A percentile compares a stretch with the other conserved stretches of the same genome.
Conservation (phyloP, 345 rosid species). For the Lepidium africanum region DNA sequence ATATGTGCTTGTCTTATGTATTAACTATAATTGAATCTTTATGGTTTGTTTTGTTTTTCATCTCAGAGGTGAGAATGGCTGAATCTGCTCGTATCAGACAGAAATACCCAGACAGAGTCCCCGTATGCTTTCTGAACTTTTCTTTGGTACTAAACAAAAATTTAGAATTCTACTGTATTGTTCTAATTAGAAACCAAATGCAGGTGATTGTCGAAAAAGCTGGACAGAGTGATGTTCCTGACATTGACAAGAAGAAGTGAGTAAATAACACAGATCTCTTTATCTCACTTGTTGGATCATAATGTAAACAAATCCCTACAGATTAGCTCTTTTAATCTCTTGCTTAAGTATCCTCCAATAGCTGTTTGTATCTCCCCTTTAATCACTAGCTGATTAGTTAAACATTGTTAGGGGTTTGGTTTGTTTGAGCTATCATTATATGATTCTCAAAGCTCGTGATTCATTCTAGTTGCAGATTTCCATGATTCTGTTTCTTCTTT, state of each 20-base stretch:
- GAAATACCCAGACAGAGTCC: conserved; percentile 24
- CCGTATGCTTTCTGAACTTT: neutral
- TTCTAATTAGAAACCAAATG: neutral
- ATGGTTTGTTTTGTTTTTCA: conserved; percentile 1
- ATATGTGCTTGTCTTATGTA: neutral
- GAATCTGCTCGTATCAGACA: conserved; percentile 29
- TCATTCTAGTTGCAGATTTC: neutral
- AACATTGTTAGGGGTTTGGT: neutral
- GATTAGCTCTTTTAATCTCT: neutral
- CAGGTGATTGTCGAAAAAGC: conserved; percentile 88
- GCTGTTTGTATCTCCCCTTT: neutral
- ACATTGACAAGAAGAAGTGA: conserved; percentile 83
- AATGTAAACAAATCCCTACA: neutral
- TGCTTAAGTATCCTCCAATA: neutral
- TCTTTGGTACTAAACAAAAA: neutral
- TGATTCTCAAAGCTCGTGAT: neutral
- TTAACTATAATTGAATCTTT: neutral
- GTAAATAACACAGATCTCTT: conserved; percentile 31
- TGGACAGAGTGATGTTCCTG: conserved; percentile 70
- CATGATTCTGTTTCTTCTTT: neutral
- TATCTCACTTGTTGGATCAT: neutral
- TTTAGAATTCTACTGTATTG: neutral
- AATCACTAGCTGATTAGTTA: neutral
- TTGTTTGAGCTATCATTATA: neutral
- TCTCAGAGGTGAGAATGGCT: conserved; percentile 25